These are phyloP conservation scores for Paracoccidioides brasiliensis DNA, from an alignment of 2,329 filamentous ascomycete species.

Conservation along the genomic window DNA sequence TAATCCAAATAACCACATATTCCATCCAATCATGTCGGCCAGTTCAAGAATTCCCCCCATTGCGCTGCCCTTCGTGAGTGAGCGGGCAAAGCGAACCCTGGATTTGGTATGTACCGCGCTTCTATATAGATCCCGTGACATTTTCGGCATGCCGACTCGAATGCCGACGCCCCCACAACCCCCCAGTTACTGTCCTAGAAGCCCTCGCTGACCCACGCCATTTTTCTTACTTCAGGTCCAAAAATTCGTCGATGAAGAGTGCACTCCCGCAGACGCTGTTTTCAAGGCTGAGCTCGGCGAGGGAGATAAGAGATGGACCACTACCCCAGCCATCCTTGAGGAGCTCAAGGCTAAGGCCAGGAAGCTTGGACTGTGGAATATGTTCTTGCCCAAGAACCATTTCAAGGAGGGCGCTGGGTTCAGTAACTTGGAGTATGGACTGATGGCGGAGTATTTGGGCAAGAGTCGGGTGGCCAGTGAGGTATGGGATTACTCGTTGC, in stretches of 20 bases:
- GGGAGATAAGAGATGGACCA: slow-evolving; percentile 64
- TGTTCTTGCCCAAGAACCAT: slow-evolving; percentile 91
- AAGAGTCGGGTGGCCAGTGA: slow-evolving; percentile 73
- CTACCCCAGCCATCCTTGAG: slow-evolving; percentile 70
- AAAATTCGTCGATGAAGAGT: slow-evolving; percentile 96
- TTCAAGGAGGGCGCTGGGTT: slow-evolving; percentile 93
- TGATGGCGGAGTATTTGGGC: slow-evolving; percentile 94
- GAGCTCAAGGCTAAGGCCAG: slow-evolving; percentile 75
- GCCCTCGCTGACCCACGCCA: not conserved
- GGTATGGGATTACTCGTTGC: slow-evolving; percentile 20
- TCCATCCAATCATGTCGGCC: slow-evolving; percentile 33
- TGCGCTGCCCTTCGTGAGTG: slow-evolving; percentile 57
- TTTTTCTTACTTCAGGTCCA: slow-evolving; percentile 46
- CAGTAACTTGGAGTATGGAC: slow-evolving; percentile 87
- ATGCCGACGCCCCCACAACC: not conserved
- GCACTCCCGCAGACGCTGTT: slow-evolving; percentile 70
- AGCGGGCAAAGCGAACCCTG: slow-evolving; percentile 68
- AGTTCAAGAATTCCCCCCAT: slow-evolving; percentile 44
- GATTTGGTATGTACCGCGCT: slow-evolving; percentile 47
- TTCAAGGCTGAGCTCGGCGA: slow-evolving; percentile 67
- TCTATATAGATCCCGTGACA: not conserved
- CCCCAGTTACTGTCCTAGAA: not conserved
- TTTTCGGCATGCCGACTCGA: not conserved
- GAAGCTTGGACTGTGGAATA: slow-evolving; percentile 86
- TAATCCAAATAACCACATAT: not conserved